A percentile compares a stretch with the other conserved stretches of the same genome.
These are phyloP conservation scores for Eimeria acervulina DNA, from an alignment of 169 alveolate species.

Conservation along the genomic window DNA sequence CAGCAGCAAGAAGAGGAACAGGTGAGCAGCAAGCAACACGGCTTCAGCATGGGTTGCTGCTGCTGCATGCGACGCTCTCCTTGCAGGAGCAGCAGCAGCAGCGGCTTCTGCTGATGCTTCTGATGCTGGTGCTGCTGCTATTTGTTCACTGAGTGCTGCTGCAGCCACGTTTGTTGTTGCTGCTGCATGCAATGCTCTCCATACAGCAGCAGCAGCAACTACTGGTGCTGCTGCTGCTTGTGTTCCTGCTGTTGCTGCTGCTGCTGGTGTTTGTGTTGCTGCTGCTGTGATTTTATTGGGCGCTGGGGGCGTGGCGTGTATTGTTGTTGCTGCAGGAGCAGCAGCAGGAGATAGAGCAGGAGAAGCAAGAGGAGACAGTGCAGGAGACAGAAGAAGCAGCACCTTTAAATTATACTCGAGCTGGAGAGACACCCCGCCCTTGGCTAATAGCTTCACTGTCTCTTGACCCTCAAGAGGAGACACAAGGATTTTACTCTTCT, in stretches of 20 bases:
- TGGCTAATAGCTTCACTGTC: conserved; percentile 74
- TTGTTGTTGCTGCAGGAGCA: conserved; percentile 80
- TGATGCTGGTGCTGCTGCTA: background rate
- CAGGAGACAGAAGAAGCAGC: conserved; percentile 78
- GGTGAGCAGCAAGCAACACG: background rate
- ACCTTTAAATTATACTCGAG: conserved; percentile 58
- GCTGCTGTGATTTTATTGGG: background rate
- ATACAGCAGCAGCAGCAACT: no score
- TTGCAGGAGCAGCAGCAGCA: background rate
- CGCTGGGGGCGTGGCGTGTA: background rate
- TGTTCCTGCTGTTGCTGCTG: no score
- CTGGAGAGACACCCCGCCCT: conserved; percentile 67
- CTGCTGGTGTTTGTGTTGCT: background rate
- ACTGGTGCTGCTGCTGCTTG: no score
- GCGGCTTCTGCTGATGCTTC: background rate
- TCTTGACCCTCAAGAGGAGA: conserved; percentile 28
- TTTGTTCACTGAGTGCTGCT: background rate
- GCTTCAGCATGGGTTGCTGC: background rate
- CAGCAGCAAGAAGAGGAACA: conserved; percentile 77
- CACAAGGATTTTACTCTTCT: conserved; percentile 71
- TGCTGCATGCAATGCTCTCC: no score
- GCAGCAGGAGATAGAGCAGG: conserved; percentile 84
- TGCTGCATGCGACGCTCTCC: background rate
- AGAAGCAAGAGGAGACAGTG: conserved; percentile 81
- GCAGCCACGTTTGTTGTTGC: background rate